A percentile compares a stretch with the other conserved stretches of the same genome.
Conservation (phyloP, 768 basidiomycete species). For the Megacollybia marginata region DNA sequence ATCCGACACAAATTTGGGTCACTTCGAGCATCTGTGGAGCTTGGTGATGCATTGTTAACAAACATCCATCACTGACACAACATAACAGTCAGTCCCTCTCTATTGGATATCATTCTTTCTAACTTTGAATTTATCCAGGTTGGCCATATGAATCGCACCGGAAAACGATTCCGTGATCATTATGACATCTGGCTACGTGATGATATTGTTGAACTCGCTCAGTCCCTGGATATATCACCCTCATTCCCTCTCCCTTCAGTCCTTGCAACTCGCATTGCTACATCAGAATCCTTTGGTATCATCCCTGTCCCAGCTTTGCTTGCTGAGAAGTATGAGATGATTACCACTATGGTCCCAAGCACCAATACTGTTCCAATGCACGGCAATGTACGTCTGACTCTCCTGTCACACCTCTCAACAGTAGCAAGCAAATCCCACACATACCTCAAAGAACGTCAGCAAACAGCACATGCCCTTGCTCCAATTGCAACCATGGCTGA, state of each 20-base stretch:
- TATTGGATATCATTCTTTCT: not conserved
- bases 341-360: not conserved
- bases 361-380: too few relatives aligned
- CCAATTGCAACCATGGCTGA: constrained; percentile 8
- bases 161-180: constrained; percentile 1
- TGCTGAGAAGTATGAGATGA: constrained; percentile 3
- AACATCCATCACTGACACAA: constrained; percentile 5
- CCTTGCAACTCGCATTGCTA: constrained; percentile 10
- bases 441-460: constrained; percentile 9
- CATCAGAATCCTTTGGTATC: constrained; percentile 8
- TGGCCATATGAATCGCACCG: constrained; percentile 10
- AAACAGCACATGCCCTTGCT: constrained; percentile 5
- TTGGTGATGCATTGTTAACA: constrained; percentile 2
- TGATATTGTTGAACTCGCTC: constrained; percentile 9
- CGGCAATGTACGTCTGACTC: too few relatives aligned
- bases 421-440: constrained; percentile 4
- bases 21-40: constrained; percentile 7
- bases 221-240: constrained; percentile 2
- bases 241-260: constrained; percentile 7
- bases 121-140: constrained; percentile 1
- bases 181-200: constrained; percentile 10
- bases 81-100: constrained; percentile 1
- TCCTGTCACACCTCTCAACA: constrained; percentile 5
- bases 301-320: constrained; percentile 4
- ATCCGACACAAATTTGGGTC: constrained; percentile 8